These are phyloP conservation scores for Coprinellus micaceus DNA, from an alignment of 768 basidiomycete genomes.

Conservation along the genomic window DNA sequence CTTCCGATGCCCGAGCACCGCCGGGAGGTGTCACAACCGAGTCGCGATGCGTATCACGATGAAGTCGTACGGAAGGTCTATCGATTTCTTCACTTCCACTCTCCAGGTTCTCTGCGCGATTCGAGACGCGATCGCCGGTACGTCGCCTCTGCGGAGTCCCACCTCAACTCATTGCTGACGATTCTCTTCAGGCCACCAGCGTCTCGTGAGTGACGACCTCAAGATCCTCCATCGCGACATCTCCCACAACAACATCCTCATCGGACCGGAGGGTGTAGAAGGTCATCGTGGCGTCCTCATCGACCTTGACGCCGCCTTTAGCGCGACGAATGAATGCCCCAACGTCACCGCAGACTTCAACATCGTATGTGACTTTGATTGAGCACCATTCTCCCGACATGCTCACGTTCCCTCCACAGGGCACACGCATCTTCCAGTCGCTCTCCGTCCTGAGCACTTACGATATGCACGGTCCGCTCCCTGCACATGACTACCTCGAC, in stretches of 20 bases:
- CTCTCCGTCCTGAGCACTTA: neutral
- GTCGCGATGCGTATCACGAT: neutral
- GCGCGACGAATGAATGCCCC: too few species aligned
- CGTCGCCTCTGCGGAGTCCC: neutral
- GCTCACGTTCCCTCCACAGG: neutral
- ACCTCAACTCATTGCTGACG: neutral
- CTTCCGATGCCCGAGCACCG: neutral
- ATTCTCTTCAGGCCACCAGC: neutral
- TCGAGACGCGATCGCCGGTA: slow-evolving; percentile 13
- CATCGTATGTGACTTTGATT: neutral
- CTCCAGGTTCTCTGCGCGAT: slow-evolving; percentile 7
- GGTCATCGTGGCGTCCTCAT: slow-evolving; percentile 4
- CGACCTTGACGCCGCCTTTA: slow-evolving; percentile 4
- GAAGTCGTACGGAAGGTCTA: slow-evolving; percentile 8
- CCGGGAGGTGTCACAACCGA: neutral
- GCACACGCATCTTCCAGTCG: neutral
- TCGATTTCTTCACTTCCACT: neutral
- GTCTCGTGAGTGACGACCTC: neutral
- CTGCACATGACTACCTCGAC: neutral
- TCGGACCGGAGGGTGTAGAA: neutral
- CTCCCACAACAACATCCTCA: neutral
- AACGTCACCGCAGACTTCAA: neutral
- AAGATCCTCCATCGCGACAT: slow-evolving; percentile 2
- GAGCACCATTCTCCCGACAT: neutral
- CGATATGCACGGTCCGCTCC: too few species aligned